Evolutionary conservation across 352 stramenopile species (phyloP).

Genomic region (Aphanomyces astaci): DNA sequence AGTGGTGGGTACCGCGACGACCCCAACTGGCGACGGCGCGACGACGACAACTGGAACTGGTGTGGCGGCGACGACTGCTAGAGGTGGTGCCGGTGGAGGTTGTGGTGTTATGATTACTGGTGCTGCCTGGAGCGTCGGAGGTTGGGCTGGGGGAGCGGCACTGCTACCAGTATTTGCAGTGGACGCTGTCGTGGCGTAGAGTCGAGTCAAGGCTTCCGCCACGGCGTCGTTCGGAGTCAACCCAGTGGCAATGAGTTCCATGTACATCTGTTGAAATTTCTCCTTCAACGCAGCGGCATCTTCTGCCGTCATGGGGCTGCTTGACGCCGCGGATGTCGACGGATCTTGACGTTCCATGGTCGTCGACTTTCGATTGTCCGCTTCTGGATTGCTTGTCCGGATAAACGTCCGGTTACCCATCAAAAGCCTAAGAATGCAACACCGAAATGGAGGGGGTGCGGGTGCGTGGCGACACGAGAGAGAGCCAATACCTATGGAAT

Average conservation of each 20-base stretch:
- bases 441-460: too few species aligned
- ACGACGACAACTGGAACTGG: background rate
- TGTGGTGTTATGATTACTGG: too few species aligned
- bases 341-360: background rate
- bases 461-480: too few species aligned
- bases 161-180: too few species aligned
- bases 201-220: slow-evolving; percentile 39
- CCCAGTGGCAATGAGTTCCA: slow-evolving; percentile 40
- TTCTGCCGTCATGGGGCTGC: background rate
- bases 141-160: too few species aligned
- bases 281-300: slow-evolving; percentile 27
- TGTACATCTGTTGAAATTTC: slow-evolving; percentile 49
- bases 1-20: too few species aligned
- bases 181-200: slow-evolving; percentile 33
- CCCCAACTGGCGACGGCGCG: background rate
- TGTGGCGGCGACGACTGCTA: background rate
- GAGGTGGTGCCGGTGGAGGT: background rate
- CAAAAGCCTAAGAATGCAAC: background rate
- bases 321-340: background rate
- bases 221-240: slow-evolving; percentile 54
- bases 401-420: background rate
- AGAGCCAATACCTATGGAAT: too few species aligned
- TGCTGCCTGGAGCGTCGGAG: too few species aligned
- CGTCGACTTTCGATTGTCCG: background rate
- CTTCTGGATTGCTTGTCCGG: background rate